phyloP scores from a whole-genome alignment of 352 stramenopile species.

The Phytopythium montanum region DNA sequence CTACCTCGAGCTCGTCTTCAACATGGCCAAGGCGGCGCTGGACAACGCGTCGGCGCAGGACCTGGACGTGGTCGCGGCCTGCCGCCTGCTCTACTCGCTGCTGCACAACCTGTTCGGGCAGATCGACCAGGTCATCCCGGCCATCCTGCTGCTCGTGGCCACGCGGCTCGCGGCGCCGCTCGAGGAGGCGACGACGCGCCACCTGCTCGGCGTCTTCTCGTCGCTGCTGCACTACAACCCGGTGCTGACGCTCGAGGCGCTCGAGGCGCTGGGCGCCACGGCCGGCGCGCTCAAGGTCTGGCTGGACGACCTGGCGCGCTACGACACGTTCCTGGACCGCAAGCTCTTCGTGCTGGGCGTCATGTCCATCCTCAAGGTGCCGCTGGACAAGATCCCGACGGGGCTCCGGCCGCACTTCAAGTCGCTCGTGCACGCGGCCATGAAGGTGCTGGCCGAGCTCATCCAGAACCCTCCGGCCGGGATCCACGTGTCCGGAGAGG shows the following conservation, averaged over 20 bases:
- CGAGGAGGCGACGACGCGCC: constrained; percentile 66
- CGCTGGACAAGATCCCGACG: constrained; percentile 73
- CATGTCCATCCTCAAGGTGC: constrained; percentile 89
- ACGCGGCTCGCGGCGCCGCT: constrained; percentile 53
- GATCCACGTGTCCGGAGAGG: constrained; percentile 41
- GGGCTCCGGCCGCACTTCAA: constrained; percentile 87
- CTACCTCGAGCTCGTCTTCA: constrained; percentile 79
- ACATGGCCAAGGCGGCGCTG: constrained; percentile 75
- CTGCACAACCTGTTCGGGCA: constrained; percentile 84
- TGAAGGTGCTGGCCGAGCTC: constrained; percentile 81
- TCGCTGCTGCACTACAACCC: constrained; percentile 95
- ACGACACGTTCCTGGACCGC: constrained; percentile 82
- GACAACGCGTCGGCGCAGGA: constrained; percentile 60
- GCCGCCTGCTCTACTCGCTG: constrained; percentile 73
- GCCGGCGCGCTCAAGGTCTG: constrained; percentile 91
- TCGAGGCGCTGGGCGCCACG: constrained; percentile 87
- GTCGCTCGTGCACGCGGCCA: constrained; percentile 78
- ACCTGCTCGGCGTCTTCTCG: constrained; percentile 89
- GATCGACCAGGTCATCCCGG: constrained; percentile 70
- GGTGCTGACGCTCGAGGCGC: constrained; percentile 79
- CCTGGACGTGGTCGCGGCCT: constrained; percentile 68
- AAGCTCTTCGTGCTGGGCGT: constrained; percentile 94
- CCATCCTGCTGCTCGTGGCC: constrained; percentile 70
- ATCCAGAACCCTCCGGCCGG: constrained; percentile 59
- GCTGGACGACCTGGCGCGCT: constrained; percentile 83